Evolutionary conservation across 1,139 yeast genomes (phyloP).

Genomic region (Hansenula anomala): DNA sequence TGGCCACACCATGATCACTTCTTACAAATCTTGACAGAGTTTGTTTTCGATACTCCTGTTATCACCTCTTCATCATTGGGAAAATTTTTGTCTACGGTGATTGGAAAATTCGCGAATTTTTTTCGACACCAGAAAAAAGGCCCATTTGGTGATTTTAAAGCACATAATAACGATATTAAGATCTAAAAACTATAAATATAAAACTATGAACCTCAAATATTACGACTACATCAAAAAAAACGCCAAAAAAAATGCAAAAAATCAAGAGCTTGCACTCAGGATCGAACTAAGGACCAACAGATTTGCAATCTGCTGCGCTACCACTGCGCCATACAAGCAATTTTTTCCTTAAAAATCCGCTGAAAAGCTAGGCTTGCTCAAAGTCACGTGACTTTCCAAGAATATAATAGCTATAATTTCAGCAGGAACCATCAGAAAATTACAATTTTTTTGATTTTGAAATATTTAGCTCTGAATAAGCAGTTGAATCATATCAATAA

Average conservation of each 20-base stretch:
- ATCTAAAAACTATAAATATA: too few species aligned
- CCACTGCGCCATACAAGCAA: conserved; percentile 83
- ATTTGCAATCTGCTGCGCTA: conserved; percentile 92
- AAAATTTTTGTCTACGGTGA: not conserved
- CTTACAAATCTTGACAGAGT: too few species aligned
- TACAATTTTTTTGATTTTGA: too few species aligned
- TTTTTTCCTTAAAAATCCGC: not conserved
- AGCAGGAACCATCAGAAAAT: too few species aligned
- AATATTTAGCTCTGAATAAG: too few species aligned
- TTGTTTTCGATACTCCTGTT: too few species aligned
- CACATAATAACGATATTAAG: too few species aligned
- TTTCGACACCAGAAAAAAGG: too few species aligned
- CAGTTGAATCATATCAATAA: too few species aligned
- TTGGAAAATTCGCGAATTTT: not conserved
- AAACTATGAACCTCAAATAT: too few species aligned
- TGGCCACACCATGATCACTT: conserved; percentile 7
- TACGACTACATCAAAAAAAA: not conserved
- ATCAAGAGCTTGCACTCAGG: conserved; percentile 68
- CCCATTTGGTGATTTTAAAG: not conserved
- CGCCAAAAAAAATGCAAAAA: conserved; percentile 13
- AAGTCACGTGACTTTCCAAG: not conserved
- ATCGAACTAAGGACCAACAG: conserved; percentile 86
- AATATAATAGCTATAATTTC: too few species aligned
- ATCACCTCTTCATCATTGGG: not conserved
- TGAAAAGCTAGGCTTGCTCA: not conserved